Percentiles rank a stretch among this genome's conserved stretches.
Conservation (phyloP, 2,329 filamentous ascomycete species). For the Paecilomyces sp. region DNA sequence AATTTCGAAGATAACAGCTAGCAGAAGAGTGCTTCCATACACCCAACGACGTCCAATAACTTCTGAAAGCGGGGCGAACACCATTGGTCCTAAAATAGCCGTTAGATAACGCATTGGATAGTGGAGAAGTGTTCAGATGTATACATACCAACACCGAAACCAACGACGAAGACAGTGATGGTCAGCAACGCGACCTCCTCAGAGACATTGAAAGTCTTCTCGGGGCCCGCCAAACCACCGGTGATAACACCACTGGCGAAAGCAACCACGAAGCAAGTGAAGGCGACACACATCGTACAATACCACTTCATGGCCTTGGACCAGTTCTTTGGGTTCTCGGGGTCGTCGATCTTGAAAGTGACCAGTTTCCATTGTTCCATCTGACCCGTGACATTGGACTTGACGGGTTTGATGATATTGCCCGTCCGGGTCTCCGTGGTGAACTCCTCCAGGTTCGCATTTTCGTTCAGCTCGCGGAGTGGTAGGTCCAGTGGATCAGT, state of each 20-base stretch:
- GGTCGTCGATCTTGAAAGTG: slow-evolving; percentile 64
- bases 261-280: slow-evolving; percentile 68
- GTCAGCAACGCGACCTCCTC: slow-evolving; percentile 65
- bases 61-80: slow-evolving; percentile 71
- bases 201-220: slow-evolving; percentile 58
- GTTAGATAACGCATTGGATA: neutral
- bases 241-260: slow-evolving; percentile 70
- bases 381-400: slow-evolving; percentile 48
- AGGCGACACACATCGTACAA: slow-evolving; percentile 75
- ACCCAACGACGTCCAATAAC: slow-evolving; percentile 65
- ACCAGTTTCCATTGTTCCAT: slow-evolving; percentile 56
- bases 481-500: slow-evolving; percentile 52
- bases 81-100: slow-evolving; percentile 55
- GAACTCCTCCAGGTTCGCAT: slow-evolving; percentile 61
- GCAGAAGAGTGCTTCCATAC: slow-evolving; percentile 59
- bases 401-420: slow-evolving; percentile 50
- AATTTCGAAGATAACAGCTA: slow-evolving; percentile 73
- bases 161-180: slow-evolving; percentile 71
- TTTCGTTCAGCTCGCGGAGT: slow-evolving; percentile 54
- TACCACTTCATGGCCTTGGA: slow-evolving; percentile 72
- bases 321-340: slow-evolving; percentile 82
- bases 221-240: slow-evolving; percentile 61
- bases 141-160: slow-evolving; percentile 64
- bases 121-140: neutral
- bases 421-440: slow-evolving; percentile 54